These are phyloP conservation scores for Bjerkandera adusta DNA, from an alignment of 1,284 basidiomycete species.

Conservation along the genomic window DNA sequence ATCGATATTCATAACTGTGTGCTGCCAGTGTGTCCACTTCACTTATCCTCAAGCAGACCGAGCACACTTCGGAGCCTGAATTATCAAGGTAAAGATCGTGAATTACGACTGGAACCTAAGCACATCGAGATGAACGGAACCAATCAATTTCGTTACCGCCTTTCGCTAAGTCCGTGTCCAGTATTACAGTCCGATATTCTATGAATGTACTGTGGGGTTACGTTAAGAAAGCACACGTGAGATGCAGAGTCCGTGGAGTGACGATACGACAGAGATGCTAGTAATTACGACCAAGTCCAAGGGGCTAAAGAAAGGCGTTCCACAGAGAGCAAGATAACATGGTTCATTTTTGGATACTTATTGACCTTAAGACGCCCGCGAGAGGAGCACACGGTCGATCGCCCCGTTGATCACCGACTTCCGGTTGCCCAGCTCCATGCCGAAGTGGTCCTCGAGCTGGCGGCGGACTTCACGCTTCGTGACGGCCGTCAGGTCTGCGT, in stretches of 20 bases:
- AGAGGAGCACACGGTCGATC: slow-evolving; percentile 62
- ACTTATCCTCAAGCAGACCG: no score
- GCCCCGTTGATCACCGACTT: slow-evolving; percentile 70
- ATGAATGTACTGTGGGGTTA: slow-evolving; percentile 10
- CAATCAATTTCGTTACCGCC: no score
- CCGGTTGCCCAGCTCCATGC: slow-evolving; percentile 64
- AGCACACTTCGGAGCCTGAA: no score
- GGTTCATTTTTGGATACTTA: background rate
- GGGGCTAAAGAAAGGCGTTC: background rate
- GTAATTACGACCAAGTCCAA: slow-evolving; percentile 5
- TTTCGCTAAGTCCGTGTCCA: no score
- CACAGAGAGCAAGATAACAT: background rate
- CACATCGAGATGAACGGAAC: no score
- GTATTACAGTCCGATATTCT: slow-evolving; percentile 15
- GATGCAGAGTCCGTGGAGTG: slow-evolving; percentile 10
- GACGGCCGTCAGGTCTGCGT: slow-evolving; percentile 82
- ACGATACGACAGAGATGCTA: slow-evolving; percentile 14
- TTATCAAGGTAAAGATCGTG: no score
- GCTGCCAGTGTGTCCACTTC: no score
- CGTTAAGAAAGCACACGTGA: slow-evolving; percentile 13
- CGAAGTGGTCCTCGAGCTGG: slow-evolving; percentile 77
- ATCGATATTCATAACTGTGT: no score
- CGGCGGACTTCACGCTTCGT: slow-evolving; percentile 88
- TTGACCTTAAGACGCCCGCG: slow-evolving; percentile 27
- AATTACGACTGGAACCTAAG: no score